phyloP scores from a whole-genome alignment of 805 yeast genomes.

The Metschnikowia chrysomelidarum region DNA sequence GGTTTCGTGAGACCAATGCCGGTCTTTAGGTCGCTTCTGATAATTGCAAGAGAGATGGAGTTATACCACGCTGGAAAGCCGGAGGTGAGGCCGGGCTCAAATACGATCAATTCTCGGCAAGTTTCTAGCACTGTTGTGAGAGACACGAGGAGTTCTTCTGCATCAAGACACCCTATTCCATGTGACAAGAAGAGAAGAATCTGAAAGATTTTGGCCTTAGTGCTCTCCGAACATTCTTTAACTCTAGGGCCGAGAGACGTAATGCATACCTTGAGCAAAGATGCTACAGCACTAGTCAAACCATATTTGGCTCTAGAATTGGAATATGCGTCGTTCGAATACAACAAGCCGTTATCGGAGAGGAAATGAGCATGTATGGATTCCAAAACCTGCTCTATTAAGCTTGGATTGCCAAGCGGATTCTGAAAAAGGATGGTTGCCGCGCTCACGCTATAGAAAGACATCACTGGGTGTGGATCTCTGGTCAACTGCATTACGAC shows the following conservation, averaged over 20 bases:
- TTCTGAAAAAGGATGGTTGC: constrained; percentile 54
- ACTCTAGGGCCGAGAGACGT: constrained; percentile 41
- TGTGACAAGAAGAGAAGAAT: constrained; percentile 28
- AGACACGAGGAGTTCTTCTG: constrained; percentile 27
- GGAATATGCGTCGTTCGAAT: constrained; percentile 31
- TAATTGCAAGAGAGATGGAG: constrained; percentile 23
- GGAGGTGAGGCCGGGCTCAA: constrained; percentile 35
- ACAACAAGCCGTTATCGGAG: constrained; percentile 37
- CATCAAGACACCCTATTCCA: constrained; percentile 32
- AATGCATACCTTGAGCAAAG: constrained; percentile 29
- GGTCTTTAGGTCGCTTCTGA: constrained; percentile 35
- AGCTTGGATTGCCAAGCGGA: constrained; percentile 44
- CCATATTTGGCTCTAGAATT: constrained; percentile 35
- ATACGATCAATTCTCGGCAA: constrained; percentile 39
- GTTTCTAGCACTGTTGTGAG: constrained; percentile 25
- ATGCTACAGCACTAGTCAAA: constrained; percentile 24
- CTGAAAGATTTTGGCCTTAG: constrained; percentile 25
- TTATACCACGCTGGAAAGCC: constrained; percentile 32
- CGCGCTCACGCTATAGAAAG: constrained; percentile 67
- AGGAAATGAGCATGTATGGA: constrained; percentile 31
- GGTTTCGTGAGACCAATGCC: constrained; percentile 31
- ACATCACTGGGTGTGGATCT: constrained; percentile 87
- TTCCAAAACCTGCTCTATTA: constrained; percentile 41
- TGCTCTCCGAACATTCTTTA: constrained; percentile 20
- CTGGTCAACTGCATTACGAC: constrained; percentile 57